These are phyloP conservation scores for Suillus occidentalis DNA, from an alignment of 768 basidiomycete species.

Conservation along the genomic window DNA sequence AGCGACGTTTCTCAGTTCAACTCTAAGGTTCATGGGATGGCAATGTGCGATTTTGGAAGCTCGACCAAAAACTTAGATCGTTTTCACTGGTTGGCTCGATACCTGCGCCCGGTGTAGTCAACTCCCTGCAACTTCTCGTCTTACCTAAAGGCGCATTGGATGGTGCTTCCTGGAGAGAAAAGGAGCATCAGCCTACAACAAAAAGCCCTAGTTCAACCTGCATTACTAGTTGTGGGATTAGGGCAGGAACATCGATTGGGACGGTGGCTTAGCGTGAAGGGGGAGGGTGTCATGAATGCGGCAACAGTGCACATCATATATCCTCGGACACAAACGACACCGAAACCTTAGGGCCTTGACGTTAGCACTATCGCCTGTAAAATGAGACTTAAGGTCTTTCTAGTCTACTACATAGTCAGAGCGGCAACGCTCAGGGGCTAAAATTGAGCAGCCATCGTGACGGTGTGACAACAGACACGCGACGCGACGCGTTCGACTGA, in stretches of 20 bases:
- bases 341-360: neutral
- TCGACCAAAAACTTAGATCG: slow-evolving; percentile 75
- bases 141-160: slow-evolving; percentile 45
- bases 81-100: slow-evolving; percentile 70
- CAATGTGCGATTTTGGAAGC: slow-evolving; percentile 84
- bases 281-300: slow-evolving; percentile 69
- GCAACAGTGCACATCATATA: slow-evolving; percentile 62
- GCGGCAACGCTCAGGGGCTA: neutral
- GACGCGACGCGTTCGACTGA: slow-evolving; percentile 1
- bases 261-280: slow-evolving; percentile 81
- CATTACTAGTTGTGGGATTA: slow-evolving; percentile 74
- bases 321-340: slow-evolving; percentile 34
- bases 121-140: slow-evolving; percentile 81
- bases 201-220: slow-evolving; percentile 21
- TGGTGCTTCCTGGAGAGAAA: slow-evolving; percentile 42
- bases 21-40: slow-evolving; percentile 95
- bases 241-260: slow-evolving; percentile 90
- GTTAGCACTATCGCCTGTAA: neutral
- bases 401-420: neutral
- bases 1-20: slow-evolving; percentile 4
- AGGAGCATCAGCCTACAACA: slow-evolving; percentile 12
- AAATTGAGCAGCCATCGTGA: neutral
- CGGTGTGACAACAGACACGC: neutral
- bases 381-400: neutral
- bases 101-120: slow-evolving; percentile 76